Conservation (phyloP, 495 filamentous ascomycete species). For the Trichoderma parareesei region DNA sequence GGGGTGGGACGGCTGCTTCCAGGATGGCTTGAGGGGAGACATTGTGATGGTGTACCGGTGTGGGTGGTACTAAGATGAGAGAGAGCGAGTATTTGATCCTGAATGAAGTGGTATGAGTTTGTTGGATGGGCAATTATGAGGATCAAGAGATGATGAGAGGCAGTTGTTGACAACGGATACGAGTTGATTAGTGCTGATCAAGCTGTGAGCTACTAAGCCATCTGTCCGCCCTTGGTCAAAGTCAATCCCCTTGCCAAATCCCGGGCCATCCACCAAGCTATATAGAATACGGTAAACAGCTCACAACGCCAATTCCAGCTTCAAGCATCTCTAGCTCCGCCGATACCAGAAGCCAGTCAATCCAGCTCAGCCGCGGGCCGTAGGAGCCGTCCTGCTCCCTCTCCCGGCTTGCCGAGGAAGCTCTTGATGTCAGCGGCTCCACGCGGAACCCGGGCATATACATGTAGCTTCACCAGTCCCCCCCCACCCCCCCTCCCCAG, state of each 20-base stretch:
- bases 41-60: slow-evolving; percentile 17
- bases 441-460: background rate
- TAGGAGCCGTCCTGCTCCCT: background rate
- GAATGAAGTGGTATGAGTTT: background rate
- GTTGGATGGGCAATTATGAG: background rate
- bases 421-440: background rate
- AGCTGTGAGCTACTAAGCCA: background rate
- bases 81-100: background rate
- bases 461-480: background rate
- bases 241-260: background rate
- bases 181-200: background rate
- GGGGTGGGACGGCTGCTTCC: slow-evolving; percentile 46
- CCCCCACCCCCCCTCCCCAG: too few relatives aligned
- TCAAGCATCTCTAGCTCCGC: background rate
- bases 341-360: background rate
- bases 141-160: background rate
- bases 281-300: background rate
- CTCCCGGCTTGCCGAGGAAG: background rate
- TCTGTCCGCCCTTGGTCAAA: background rate
- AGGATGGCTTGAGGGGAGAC: slow-evolving; percentile 42
- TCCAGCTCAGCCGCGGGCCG: background rate
- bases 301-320: background rate
- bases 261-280: background rate
- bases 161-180: background rate
- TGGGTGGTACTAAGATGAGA: background rate